Evolutionary conservation across 768 basidiomycete genomes (phyloP).

Genomic region (Tulasnella sp.): DNA sequence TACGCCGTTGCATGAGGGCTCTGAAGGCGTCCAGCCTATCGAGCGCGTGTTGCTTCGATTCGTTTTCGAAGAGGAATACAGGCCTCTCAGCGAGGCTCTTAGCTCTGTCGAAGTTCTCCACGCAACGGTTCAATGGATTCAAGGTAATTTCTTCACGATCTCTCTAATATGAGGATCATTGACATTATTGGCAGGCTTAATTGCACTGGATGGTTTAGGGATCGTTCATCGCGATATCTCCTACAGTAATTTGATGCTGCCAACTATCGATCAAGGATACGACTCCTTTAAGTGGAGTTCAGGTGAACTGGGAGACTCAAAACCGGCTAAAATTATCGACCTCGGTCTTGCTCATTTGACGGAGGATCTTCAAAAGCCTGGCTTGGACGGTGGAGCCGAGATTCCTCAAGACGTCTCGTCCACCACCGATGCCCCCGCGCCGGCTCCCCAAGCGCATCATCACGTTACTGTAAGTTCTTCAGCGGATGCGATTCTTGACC

Average conservation of each 20-base stretch:
- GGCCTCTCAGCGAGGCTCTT: neutral
- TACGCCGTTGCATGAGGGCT: too few relatives aligned
- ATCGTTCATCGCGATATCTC: neutral
- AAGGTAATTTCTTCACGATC: neutral
- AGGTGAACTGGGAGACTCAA: too few relatives aligned
- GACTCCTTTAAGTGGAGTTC: too few relatives aligned
- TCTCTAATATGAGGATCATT: neutral
- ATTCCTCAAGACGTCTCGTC: too few relatives aligned
- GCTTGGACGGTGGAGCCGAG: too few relatives aligned
- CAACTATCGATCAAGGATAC: too few relatives aligned
- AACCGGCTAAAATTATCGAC: neutral
- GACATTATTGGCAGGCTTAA: neutral
- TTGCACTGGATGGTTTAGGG: neutral
- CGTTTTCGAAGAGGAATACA: neutral
- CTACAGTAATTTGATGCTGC: neutral
- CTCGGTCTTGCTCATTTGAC: neutral
- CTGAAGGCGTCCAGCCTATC: neutral
- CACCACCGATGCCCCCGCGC: too few relatives aligned
- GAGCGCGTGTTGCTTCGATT: neutral
- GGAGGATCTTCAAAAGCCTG: too few relatives aligned
- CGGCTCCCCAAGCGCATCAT: too few relatives aligned
- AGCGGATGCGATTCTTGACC: too few relatives aligned
- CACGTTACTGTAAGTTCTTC: too few relatives aligned
- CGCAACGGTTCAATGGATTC: neutral
- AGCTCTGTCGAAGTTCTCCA: neutral